Base-by-base conservation (phyloP, 768 basidiomycete genomes). In the Lentinula sp. region DNA sequence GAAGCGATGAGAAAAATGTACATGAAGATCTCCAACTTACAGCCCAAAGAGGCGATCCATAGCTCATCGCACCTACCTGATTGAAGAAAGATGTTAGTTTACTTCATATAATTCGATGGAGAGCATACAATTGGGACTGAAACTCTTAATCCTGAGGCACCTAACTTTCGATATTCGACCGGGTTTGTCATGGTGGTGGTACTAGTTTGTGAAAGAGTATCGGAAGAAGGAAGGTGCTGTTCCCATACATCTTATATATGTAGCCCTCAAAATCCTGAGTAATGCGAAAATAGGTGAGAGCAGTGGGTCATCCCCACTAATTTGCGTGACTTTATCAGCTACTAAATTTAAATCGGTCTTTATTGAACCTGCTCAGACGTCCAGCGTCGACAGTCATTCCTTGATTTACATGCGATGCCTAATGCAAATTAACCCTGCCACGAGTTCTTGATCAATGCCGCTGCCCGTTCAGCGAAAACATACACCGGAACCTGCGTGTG, bases 11-110 rank as follows among this genome's bases (percentile, higher is more conserved):
- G 18, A 6, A 11, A 13, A 34, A 28, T 28, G 4, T 18, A 10
- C 1, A 16, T 2, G 28, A 23, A 40, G 16, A 46, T 15, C 23
- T 28, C 28, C n/a, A 40, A 57, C 64, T 52, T 54, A 64, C 69
- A 53, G 55, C 32, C 62, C 64, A 61, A 56, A 61, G 11, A 16
- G 65, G 65, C 16, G 50, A 45, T 21, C 70, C 70, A 45, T 67
- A 61, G 64, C 68, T 66, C 67, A 68, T 69, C 5, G 66, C 68
- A 35, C 69, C 68, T 31, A 70, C 57, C 69, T 70, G 28, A 8
- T n/a, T 4, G 13, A 28, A 16, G 42, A n/a, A 43, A 15, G 42
- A 43, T 16, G n/a, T 43, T 43, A 43, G 13, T 21, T 18, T 21
- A 15, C 4, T 40, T 11, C 39, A 10, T 32, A 15, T 18, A 15